Base-by-base conservation (phyloP, 2,329 filamentous ascomycete genomes). In the Diplodia intermedia region DNA sequence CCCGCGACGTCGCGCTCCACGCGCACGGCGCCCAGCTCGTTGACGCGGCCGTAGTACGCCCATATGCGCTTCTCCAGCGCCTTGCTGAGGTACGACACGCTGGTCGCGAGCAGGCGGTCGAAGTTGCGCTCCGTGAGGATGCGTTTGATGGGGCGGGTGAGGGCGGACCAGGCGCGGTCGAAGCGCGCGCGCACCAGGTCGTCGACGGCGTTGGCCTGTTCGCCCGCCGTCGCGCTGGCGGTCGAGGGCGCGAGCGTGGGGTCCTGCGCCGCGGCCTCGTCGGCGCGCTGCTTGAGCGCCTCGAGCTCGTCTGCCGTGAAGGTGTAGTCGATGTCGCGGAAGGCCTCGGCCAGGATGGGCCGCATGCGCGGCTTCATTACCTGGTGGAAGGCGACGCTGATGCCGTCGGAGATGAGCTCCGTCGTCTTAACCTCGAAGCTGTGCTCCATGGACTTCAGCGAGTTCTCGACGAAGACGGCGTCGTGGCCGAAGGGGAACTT, bases 1-100 rank as follows among this genome's bases (percentile, higher is more conserved):
- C 88, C 91, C 0, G 89, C 87, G 69, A 97, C 86, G 78, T 97
- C 94, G 61, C 94, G 86, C 82, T 97, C 94, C 70, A 97, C 86
- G 56, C 92, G 84, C 11, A 93, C 90, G 0, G 92, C 92, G 0
- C 94, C 94, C 15, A 94, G 88, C 36, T 91, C 90, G 74, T 91
- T 97, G 50, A 93, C 88, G 60, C 90, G 88, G 9, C 92, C 92
- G 54, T 90, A 88, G 75, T 93, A 93, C 47, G 88, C 89, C 87
- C 91, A 92, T 31, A 97, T 88, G 31, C 94, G 85, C 82, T 96
- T 97, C 82, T 98, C 94, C 33, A 99, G 86, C 18, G 93, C 86
- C 61, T 87, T 88, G 0, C 91, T 86, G 5, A 98, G 86, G 75
- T 96, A 90, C 5, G 86, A 85, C 1, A 94, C 87, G 1, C 93